phyloP scores from a whole-genome alignment of 345 rosid genomes.

The thale cress (Arabidopsis thaliana) region DNA sequence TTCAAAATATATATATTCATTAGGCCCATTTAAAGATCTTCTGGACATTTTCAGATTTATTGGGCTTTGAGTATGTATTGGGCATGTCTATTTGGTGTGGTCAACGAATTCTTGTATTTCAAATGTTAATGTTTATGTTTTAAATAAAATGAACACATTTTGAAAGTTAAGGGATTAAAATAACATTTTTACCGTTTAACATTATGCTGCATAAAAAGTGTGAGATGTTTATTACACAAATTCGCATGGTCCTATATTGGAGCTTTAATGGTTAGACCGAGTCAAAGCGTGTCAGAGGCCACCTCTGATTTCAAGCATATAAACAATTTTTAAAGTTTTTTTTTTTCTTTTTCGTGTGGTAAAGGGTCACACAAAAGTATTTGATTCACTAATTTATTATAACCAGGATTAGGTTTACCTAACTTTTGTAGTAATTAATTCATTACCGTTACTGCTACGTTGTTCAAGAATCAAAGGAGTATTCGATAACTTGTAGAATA shows the following conservation, averaged over 20 bases:
- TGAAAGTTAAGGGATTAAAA: no score
- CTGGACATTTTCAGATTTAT: no score
- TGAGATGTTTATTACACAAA: not conserved
- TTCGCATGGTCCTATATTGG: not conserved
- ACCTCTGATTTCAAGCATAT: conserved; percentile 10
- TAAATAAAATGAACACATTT: no score
- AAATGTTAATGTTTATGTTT: no score
- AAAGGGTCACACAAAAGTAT: not conserved
- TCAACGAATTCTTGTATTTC: no score
- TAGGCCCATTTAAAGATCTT: conserved; percentile 9
- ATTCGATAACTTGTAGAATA: not conserved
- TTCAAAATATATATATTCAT: not conserved
- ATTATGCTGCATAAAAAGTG: no score
- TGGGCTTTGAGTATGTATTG: no score
- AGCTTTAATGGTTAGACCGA: conserved; percentile 30
- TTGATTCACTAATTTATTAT: conserved; percentile 1
- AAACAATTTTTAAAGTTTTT: not conserved
- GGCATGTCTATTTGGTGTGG: no score
- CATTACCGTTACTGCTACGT: conserved; percentile 34
- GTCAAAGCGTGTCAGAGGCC: conserved; percentile 42
- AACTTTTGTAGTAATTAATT: conserved; percentile 26
- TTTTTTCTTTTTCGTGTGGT: not conserved
- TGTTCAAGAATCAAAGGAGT: not conserved
- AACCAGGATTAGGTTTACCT: conserved; percentile 7
- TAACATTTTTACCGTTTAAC: no score